Evolutionary conservation across 345 rosid species (phyloP), one percentile per base, ranked within the genome.

Genomic region (Dimocarpus longan): DNA sequence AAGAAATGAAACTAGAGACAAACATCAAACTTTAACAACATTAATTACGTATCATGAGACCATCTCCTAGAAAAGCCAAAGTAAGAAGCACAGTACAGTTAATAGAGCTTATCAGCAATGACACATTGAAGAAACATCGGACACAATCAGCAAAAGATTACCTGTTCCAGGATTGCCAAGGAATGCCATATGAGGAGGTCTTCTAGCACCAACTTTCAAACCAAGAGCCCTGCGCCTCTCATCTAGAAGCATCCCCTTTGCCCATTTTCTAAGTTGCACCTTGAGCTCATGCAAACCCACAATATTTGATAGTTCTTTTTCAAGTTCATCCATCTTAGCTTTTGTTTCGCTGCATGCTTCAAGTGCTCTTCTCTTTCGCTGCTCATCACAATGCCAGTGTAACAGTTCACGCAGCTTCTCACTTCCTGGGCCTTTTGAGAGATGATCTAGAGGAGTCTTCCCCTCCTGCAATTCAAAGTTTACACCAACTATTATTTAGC

Each of bases 131-230:
- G 40, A 76, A 76, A 60, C 8, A 60, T 26, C 10, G 56, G 21
- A 50, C 19, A 46, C 46, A 74, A 66, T 37, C 37, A 76, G 46
- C 44, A 74, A 57, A 1, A 52, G 62, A 42, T 74, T 66, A 96
- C 99, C 98, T 89, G 99, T 96, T 77, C 98, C 98, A 63, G 99
- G 99, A 78, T 93, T 96, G 43, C 98, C 99, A 80, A 96, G 91
- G 79, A 96, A 96, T 16, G 98, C 98, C 99, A 96, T 96, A 80
- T 96, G 99, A 5, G 98, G 98, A 84, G 98, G 97, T 80, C 92
- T 90, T 84, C 98, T 90, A 54, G 78, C 68, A 4, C 97, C 99
- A 80, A 96, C 88, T 85, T 92, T 94, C 68, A 96, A 74, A 13
- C 98, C 98, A 70, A 96, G 93, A 72, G 98, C 94, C 80, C 86